Percentiles rank a stretch among this genome's conserved stretches.
phyloP scores from a whole-genome alignment of 2,329 filamentous ascomycete species.

The Verticillium tricorpus region DNA sequence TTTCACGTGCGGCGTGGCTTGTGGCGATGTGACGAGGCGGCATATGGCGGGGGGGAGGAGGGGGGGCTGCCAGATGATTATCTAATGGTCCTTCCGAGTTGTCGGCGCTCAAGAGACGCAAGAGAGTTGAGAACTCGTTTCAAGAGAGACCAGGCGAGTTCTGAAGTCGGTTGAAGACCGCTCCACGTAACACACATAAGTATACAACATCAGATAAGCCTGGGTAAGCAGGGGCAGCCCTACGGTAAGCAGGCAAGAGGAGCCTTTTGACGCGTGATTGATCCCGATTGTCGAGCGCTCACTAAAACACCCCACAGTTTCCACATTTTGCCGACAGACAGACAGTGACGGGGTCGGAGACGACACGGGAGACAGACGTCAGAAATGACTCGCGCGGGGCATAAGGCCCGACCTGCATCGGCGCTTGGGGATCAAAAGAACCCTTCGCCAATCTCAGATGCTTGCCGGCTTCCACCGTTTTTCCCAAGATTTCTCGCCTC shows the following conservation, averaged over 20 bases:
- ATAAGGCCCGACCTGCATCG: neutral
- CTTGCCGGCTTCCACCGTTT: neutral
- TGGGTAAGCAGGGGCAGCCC: too few species aligned
- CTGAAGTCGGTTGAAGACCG: neutral
- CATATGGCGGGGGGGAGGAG: too few species aligned
- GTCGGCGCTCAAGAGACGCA: neutral
- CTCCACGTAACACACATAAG: neutral
- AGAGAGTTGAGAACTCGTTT: neutral
- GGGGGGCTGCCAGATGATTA: neutral
- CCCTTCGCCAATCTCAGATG: neutral
- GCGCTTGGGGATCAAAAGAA: neutral
- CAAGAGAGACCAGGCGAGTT: neutral
- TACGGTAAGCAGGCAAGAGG: too few species aligned
- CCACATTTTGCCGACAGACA: too few species aligned
- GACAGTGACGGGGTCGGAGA: neutral
- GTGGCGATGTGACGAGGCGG: too few species aligned
- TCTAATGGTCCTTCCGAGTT: neutral
- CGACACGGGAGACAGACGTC: neutral
- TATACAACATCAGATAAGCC: too few species aligned
- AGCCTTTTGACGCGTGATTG: too few species aligned
- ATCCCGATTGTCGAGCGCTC: too few species aligned
- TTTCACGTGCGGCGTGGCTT: too few species aligned
- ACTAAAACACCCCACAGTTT: too few species aligned
- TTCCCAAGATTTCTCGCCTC: neutral
- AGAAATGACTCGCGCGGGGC: neutral